Conservation (phyloP, 2,329 filamentous ascomycete genomes). For the Paraphaeosphaeria minitans region DNA sequence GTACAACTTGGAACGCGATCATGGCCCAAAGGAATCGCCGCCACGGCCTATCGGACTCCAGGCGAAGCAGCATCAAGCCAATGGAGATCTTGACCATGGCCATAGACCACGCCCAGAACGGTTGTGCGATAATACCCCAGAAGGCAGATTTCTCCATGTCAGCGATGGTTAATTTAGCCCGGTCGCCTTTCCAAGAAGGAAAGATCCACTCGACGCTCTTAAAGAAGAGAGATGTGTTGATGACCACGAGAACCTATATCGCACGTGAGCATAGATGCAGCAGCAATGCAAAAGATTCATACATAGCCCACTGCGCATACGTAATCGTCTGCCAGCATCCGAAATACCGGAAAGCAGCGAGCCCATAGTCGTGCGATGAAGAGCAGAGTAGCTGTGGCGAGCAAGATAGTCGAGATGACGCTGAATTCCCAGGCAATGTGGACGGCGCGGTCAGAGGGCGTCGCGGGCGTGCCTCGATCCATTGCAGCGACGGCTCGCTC, state of each 20-base stretch:
- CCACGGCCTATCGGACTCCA: constrained; percentile 18
- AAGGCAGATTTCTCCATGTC: constrained; percentile 16
- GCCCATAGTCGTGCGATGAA: constrained; percentile 26
- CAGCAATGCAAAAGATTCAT: constrained; percentile 1
- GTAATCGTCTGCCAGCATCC: constrained; percentile 25
- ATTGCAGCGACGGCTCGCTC: constrained; percentile 3
- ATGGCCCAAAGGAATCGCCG: constrained; percentile 22
- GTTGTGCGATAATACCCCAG: constrained; percentile 23
- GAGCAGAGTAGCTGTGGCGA: constrained; percentile 17
- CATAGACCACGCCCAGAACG: constrained; percentile 29
- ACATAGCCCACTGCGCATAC: constrained; percentile 22
- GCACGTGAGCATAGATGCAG: not conserved
- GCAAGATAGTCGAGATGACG: constrained; percentile 17
- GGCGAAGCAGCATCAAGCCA: constrained; percentile 25
- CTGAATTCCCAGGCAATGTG: constrained; percentile 14
- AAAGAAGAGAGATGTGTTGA: constrained; percentile 21
- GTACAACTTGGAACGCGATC: constrained; percentile 20
- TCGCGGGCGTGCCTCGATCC: not conserved
- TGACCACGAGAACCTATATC: constrained; percentile 18
- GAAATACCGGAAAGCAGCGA: constrained; percentile 18
- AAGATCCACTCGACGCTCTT: constrained; percentile 20
- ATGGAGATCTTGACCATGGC: constrained; percentile 23
- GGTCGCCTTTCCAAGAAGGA: not conserved
- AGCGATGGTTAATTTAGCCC: constrained; percentile 15
- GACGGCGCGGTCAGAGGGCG: not conserved